Conservation (phyloP, 1,284 basidiomycete genomes). For the Tylopilus sp. region DNA sequence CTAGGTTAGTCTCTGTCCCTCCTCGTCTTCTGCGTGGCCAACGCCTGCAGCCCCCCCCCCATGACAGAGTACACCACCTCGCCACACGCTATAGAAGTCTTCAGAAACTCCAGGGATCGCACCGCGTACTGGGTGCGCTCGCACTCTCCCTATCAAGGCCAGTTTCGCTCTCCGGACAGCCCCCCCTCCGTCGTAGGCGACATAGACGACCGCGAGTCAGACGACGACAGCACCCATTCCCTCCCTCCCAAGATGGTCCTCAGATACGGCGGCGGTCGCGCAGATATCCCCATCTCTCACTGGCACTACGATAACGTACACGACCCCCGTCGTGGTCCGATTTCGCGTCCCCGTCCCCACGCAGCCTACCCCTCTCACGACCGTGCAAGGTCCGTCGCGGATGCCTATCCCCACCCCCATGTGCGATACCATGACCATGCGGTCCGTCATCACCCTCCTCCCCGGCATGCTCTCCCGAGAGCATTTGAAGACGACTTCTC, state of each 20-base stretch:
- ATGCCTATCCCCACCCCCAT: constrained; percentile 17
- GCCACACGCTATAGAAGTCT: constrained; percentile 54
- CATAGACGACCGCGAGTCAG: constrained; percentile 48
- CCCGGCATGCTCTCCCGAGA: constrained; percentile 20
- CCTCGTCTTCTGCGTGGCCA: background rate
- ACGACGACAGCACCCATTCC: constrained; percentile 60
- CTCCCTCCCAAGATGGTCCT: constrained; percentile 68
- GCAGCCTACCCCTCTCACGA: constrained; percentile 21
- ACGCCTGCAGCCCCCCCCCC: background rate
- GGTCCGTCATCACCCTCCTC: constrained; percentile 13
- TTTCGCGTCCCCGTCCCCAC: constrained; percentile 13
- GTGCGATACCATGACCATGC: constrained; percentile 23
- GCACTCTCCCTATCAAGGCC: constrained; percentile 38
- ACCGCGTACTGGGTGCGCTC: constrained; percentile 58
- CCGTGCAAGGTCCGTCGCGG: constrained; percentile 39
- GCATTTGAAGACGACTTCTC: constrained; percentile 21
- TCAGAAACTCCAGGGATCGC: constrained; percentile 52
- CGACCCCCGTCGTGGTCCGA: constrained; percentile 14
- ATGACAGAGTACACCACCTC: constrained; percentile 69
- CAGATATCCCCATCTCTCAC: constrained; percentile 56
- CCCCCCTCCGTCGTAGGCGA: constrained; percentile 50
- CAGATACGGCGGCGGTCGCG: constrained; percentile 59
- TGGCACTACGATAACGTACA: constrained; percentile 26
- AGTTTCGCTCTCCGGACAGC: constrained; percentile 54
- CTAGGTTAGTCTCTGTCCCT: background rate